These are phyloP conservation scores for Auriscalpium microsporum DNA, from an alignment of 768 basidiomycete genomes.

Conservation along the genomic window DNA sequence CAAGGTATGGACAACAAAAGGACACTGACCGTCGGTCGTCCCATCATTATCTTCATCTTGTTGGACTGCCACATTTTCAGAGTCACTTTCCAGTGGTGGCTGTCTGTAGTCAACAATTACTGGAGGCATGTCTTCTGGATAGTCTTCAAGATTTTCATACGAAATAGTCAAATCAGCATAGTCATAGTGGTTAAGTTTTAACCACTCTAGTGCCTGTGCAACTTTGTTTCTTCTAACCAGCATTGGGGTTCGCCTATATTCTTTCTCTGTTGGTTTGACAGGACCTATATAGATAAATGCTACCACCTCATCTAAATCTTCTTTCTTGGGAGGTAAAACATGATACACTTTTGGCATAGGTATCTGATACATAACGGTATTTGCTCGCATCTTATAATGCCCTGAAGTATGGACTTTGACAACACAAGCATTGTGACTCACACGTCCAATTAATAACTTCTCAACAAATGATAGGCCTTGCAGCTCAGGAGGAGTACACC, in stretches of 20 bases:
- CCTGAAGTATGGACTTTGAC: slow-evolving; percentile 4
- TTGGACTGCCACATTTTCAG: slow-evolving; percentile 12
- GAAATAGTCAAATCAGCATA: slow-evolving; percentile 11
- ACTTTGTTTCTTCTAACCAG: slow-evolving; percentile 7
- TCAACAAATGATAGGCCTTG: no score
- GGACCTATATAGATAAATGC: slow-evolving; percentile 25
- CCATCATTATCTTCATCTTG: slow-evolving; percentile 25
- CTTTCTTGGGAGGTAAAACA: slow-evolving; percentile 23
- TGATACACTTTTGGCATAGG: slow-evolving; percentile 26
- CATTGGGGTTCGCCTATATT: slow-evolving; percentile 18
- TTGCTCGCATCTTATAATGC: slow-evolving; percentile 25
- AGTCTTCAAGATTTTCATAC: slow-evolving; percentile 6
- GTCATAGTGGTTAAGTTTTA: no score
- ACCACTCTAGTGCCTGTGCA: background rate
- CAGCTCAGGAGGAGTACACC: no score
- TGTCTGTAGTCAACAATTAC: slow-evolving; percentile 7
- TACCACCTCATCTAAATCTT: slow-evolving; percentile 27
- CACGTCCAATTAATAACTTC: slow-evolving; percentile 3
- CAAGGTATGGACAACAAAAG: no score
- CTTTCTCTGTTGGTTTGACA: slow-evolving; percentile 19
- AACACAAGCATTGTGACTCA: slow-evolving; percentile 14
- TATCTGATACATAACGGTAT: slow-evolving; percentile 24
- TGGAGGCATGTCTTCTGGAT: slow-evolving; percentile 18
- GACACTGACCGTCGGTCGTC: slow-evolving; percentile 23
- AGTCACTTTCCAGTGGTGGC: background rate